A percentile compares a stretch with the other conserved stretches of the same genome.
These are phyloP conservation scores for Ceratonia siliqua DNA, from an alignment of 306 rosid species.

Conservation along the genomic window DNA sequence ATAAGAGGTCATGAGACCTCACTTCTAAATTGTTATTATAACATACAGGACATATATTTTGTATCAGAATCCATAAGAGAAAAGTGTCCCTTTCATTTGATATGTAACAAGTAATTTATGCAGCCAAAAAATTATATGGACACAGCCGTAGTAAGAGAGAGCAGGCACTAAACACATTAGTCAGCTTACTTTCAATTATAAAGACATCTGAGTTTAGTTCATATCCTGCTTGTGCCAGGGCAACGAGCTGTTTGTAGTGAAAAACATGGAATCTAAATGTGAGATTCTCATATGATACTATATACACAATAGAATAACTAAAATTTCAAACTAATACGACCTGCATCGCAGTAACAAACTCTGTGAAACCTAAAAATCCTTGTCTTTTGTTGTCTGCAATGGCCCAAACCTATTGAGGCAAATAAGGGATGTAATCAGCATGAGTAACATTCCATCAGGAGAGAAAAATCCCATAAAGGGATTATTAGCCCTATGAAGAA, in stretches of 20 bases:
- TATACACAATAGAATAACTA: background rate
- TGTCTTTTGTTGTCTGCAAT: constrained; percentile 74
- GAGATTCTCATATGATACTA: background rate
- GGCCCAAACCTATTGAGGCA: constrained; percentile 88
- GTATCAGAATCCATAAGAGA: background rate
- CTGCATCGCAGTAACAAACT: constrained; percentile 90
- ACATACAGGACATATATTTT: too few relatives aligned
- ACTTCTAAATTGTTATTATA: too few relatives aligned
- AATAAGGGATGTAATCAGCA: too few relatives aligned
- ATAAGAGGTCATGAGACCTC: too few relatives aligned
- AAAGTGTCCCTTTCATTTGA: background rate
- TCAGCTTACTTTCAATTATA: constrained; percentile 58
- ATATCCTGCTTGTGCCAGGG: constrained; percentile 77
- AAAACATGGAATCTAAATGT: background rate
- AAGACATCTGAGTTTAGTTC: constrained; percentile 62
- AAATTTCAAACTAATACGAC: constrained; percentile 35
- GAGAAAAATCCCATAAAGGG: too few relatives aligned
- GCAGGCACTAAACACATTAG: background rate
- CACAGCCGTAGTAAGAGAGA: too few relatives aligned
- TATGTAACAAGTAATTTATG: too few relatives aligned
- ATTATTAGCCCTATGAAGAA: too few relatives aligned
- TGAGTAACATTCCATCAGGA: background rate
- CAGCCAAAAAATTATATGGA: too few relatives aligned
- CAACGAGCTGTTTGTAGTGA: constrained; percentile 55
- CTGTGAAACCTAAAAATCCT: constrained; percentile 67